Conservation (phyloP, 768 basidiomycete genomes). For the Kwoniella heveanensis region DNA sequence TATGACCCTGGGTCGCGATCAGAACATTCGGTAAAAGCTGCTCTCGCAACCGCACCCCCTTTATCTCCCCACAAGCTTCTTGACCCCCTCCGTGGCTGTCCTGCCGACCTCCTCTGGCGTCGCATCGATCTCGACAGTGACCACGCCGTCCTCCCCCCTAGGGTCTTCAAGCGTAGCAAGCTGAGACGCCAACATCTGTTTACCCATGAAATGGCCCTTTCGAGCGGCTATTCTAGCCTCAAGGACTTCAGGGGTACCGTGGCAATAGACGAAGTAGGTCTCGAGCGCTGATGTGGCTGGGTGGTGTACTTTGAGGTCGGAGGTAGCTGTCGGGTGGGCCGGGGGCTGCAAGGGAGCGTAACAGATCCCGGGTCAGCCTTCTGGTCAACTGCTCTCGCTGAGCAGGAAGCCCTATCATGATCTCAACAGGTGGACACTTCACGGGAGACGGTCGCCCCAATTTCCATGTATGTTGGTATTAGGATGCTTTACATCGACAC, state of each 20-base stretch:
- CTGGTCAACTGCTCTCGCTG: too few relatives aligned
- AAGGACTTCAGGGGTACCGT: constrained; percentile 51
- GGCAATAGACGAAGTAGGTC: constrained; percentile 76
- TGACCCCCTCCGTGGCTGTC: constrained; percentile 39
- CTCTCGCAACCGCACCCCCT: too few relatives aligned
- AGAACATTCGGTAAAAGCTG: too few relatives aligned
- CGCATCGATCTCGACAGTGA: constrained; percentile 45
- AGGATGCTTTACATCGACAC: too few relatives aligned
- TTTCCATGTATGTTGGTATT: too few relatives aligned
- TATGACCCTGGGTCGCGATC: too few relatives aligned
- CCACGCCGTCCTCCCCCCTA: constrained; percentile 44
- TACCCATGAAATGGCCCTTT: constrained; percentile 54
- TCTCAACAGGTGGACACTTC: too few relatives aligned
- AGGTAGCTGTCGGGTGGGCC: constrained; percentile 38
- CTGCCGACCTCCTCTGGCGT: constrained; percentile 40
- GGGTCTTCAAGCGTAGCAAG: constrained; percentile 53
- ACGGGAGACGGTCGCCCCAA: too few relatives aligned
- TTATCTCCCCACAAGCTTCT: constrained; percentile 23
- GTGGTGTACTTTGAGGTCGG: constrained; percentile 47
- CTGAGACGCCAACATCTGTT: constrained; percentile 53
- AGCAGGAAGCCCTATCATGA: too few relatives aligned
- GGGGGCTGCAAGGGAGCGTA: constrained; percentile 32
- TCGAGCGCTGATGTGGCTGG: constrained; percentile 57
- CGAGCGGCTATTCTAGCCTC: constrained; percentile 48
- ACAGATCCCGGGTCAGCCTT: too few relatives aligned